Percentiles rank a stretch among this genome's conserved stretches.
These are phyloP conservation scores for Rhododendron ovatum DNA, from an alignment of 148 eudicot genomes.

Conservation along the genomic window DNA sequence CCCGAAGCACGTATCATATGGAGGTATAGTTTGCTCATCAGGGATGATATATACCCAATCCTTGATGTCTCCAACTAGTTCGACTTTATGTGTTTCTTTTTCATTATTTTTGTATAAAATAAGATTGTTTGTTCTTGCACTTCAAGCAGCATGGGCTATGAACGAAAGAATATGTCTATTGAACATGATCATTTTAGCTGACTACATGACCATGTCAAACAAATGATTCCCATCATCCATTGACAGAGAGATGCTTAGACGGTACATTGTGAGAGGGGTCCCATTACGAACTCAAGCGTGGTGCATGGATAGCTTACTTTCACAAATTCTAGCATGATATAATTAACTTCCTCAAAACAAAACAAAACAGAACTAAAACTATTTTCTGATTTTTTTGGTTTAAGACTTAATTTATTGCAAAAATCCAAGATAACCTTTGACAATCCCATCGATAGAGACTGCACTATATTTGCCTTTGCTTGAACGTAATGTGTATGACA, in stretches of 20 bases:
- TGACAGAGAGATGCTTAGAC: not conserved
- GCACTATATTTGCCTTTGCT: not conserved
- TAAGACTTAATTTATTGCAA: too few species aligned
- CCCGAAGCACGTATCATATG: not conserved
- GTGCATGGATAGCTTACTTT: not conserved
- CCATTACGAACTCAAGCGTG: not conserved
- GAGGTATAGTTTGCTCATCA: not conserved
- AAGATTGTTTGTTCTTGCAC: not conserved
- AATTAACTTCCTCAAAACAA: too few species aligned
- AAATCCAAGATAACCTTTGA: not conserved
- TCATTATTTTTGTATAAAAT: not conserved
- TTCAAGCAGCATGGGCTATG: not conserved
- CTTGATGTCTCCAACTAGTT: not conserved
- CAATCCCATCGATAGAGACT: not conserved
- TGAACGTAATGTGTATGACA: not conserved
- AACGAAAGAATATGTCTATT: not conserved
- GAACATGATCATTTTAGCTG: not conserved
- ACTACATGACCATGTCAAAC: not conserved
- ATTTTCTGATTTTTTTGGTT: too few species aligned
- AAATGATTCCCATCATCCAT: not conserved
- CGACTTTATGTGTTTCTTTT: not conserved
- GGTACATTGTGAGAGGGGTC: not conserved
- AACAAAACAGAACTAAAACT: too few species aligned
- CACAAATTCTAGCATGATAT: too few species aligned
- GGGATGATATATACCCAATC: not conserved